Evolutionary conservation across 169 alveolate species (phyloP).

Genomic region (Hammondia hammondi): DNA sequence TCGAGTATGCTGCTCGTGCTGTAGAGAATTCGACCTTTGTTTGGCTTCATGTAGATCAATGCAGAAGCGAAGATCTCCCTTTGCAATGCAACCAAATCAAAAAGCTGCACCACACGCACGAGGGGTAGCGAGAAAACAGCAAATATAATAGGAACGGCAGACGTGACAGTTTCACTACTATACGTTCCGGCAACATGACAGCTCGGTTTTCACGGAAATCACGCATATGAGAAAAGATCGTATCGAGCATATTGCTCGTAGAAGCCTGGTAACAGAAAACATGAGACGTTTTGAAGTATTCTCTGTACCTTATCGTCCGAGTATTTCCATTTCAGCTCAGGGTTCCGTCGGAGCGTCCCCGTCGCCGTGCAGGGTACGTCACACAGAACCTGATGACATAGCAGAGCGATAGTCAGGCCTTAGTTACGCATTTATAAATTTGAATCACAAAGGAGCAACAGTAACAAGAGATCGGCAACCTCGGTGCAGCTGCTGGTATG

Average conservation of each 20-base stretch:
- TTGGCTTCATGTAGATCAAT: constrained; percentile 79
- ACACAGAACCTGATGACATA: constrained; percentile 75
- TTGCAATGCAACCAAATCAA: constrained; percentile 74
- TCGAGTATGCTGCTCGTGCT: constrained; percentile 90
- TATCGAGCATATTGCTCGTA: too few relatives aligned
- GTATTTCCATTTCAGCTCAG: constrained; percentile 92
- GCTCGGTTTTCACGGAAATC: too few relatives aligned
- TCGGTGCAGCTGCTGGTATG: too few relatives aligned
- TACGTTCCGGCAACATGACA: too few relatives aligned
- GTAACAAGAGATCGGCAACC: too few relatives aligned
- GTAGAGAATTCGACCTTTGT: constrained; percentile 90
- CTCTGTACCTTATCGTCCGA: constrained; percentile 78
- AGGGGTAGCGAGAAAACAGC: not conserved
- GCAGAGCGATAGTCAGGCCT: not conserved
- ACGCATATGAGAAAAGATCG: too few relatives aligned
- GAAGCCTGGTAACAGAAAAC: too few relatives aligned
- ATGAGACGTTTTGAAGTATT: not conserved
- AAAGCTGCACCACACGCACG: constrained; percentile 36
- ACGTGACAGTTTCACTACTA: too few relatives aligned
- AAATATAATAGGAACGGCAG: too few relatives aligned
- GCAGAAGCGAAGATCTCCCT: constrained; percentile 84
- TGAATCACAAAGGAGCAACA: too few relatives aligned
- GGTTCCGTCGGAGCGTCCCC: constrained; percentile 93
- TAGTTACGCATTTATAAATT: too few relatives aligned
- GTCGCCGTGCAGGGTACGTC: constrained; percentile 96